These are phyloP conservation scores for Plasmodium reichenowi DNA, from an alignment of 169 alveolate genomes.

Conservation along the genomic window DNA sequence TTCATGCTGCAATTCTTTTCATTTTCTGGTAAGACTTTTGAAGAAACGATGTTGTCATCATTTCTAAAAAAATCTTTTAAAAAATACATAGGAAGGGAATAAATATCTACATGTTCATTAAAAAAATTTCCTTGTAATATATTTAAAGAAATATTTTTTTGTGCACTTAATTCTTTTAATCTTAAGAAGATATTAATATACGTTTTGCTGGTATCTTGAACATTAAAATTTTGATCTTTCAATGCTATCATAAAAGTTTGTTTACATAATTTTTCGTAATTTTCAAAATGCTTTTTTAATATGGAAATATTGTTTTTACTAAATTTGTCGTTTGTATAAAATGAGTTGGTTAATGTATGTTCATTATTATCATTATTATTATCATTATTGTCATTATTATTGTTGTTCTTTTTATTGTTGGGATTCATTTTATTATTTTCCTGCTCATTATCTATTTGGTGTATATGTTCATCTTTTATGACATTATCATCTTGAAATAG, in stretches of 20 bases:
- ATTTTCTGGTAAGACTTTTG: neutral
- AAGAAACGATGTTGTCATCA: slow-evolving; percentile 1
- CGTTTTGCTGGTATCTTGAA: slow-evolving; percentile 46
- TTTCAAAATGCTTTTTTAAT: slow-evolving; percentile 3
- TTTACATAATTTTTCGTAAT: slow-evolving; percentile 20
- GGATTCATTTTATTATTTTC: too few species aligned
- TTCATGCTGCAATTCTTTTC: neutral
- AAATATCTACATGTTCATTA: slow-evolving; percentile 11
- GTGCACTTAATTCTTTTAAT: slow-evolving; percentile 5
- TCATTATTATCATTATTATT: neutral
- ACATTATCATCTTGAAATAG: too few species aligned
- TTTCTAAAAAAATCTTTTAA: slow-evolving; percentile 13
- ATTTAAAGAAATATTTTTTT: neutral
- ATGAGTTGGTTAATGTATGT: neutral
- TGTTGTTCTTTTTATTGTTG: too few species aligned
- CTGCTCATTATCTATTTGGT: too few species aligned
- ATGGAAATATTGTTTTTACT: neutral
- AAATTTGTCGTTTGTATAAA: too few species aligned
- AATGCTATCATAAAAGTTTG: slow-evolving; percentile 7
- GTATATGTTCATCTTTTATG: too few species aligned
- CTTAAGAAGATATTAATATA: slow-evolving; percentile 20
- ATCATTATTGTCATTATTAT: neutral
- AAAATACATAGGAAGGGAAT: slow-evolving; percentile 27
- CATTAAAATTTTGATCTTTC: slow-evolving; percentile 23
- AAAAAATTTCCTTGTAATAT: slow-evolving; percentile 22